A percentile compares a stretch with the other conserved stretches of the same genome.
These are phyloP conservation scores for Kwoniella bestiolae DNA, from an alignment of 768 basidiomycete species.

Conservation along the genomic window DNA sequence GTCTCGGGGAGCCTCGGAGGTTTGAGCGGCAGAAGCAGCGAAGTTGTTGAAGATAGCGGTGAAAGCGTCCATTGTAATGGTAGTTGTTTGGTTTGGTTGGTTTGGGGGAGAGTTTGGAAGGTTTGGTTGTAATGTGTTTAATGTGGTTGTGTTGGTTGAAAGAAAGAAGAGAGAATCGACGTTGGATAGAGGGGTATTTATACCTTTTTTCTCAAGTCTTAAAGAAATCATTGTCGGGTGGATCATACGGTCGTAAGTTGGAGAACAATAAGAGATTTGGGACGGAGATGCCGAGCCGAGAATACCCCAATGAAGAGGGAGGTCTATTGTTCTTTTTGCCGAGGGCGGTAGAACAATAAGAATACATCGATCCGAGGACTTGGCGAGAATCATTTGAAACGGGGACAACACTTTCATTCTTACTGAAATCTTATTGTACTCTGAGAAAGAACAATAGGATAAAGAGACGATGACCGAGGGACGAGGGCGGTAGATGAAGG, in stretches of 20 bases:
- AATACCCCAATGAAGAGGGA: neutral
- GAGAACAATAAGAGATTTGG: neutral
- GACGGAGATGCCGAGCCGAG: neutral
- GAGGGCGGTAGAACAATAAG: neutral
- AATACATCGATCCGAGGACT: neutral
- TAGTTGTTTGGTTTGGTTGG: conserved; percentile 26
- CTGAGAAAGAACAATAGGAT: neutral
- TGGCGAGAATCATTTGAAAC: neutral
- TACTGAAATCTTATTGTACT: neutral
- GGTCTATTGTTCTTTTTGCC: neutral
- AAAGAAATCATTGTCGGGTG: neutral
- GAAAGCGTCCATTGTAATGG: conserved; percentile 50
- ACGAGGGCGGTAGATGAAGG: neutral
- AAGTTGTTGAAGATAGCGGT: conserved; percentile 32
- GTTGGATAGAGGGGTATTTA: neutral
- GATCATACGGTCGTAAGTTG: neutral
- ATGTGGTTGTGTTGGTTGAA: conserved; percentile 7
- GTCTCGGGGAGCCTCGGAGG: conserved; percentile 33
- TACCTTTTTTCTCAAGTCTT: neutral
- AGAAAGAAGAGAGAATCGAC: neutral
- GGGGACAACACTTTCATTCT: neutral
- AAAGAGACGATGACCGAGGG: neutral
- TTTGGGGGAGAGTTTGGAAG: neutral
- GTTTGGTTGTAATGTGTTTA: conserved; percentile 7
- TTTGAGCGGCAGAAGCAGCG: conserved; percentile 12